These are phyloP conservation scores for Mycena latifolia DNA, from an alignment of 768 basidiomycete genomes.

Conservation along the genomic window DNA sequence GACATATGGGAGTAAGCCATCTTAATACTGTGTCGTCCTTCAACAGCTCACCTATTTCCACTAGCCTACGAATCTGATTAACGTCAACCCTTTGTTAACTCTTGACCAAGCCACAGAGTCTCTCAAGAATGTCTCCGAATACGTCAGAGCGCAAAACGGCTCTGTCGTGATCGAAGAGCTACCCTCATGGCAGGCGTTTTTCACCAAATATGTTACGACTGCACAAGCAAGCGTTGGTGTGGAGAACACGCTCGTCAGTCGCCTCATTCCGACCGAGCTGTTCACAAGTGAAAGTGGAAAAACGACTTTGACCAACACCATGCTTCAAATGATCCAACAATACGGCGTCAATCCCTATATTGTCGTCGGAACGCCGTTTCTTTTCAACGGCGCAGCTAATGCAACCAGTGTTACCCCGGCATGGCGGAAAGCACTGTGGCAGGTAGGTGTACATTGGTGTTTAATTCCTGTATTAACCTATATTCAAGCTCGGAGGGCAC, in stretches of 20 bases:
- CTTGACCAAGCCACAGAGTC: constrained; percentile 42
- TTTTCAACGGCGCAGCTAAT: constrained; percentile 35
- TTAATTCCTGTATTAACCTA: not conserved
- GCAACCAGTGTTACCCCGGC: constrained; percentile 40
- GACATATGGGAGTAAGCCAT: constrained; percentile 45
- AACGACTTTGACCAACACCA: constrained; percentile 31
- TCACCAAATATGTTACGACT: constrained; percentile 44
- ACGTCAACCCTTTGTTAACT: constrained; percentile 45
- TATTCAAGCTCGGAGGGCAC: constrained; percentile 4
- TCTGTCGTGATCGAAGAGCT: constrained; percentile 44
- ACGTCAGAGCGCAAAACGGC: constrained; percentile 43
- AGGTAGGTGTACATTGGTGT: constrained; percentile 23
- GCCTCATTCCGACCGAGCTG: constrained; percentile 41
- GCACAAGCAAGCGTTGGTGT: constrained; percentile 45
- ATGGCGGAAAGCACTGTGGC: constrained; percentile 39
- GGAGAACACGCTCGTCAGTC: constrained; percentile 40
- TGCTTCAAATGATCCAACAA: constrained; percentile 21
- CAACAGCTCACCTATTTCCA: not conserved
- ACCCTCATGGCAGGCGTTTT: constrained; percentile 47
- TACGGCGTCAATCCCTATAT: constrained; percentile 39
- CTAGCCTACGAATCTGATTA: constrained; percentile 42
- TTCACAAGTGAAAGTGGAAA: constrained; percentile 41
- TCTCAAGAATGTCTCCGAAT: constrained; percentile 43
- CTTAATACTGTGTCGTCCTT: not conserved
- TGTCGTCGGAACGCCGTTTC: constrained; percentile 33